Evolutionary conservation across 2,329 filamentous ascomycete species (phyloP), one percentile per base, ranked within the genome.

Genomic region (Monosporascus cannonballus): DNA sequence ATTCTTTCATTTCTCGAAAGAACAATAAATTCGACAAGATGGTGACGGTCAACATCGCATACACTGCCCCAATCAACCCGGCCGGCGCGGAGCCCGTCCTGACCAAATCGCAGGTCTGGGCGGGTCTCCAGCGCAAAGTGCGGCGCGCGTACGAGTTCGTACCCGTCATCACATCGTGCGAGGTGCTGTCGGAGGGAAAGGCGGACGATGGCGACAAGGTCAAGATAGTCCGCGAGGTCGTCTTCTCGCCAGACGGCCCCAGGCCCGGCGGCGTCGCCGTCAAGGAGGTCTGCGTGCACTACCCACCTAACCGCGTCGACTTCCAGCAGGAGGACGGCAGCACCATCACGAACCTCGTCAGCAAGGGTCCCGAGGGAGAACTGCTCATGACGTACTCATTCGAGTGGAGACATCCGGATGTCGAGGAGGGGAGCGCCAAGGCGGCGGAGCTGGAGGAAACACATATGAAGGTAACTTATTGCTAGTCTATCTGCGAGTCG

Each of bases 1-100:
- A 48, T 79, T 75, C 76, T 69, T 76, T 1, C 75, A 79, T 64
- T 69, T 78, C 2, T 62, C 50, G 36, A 38, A 45, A 46, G 49
- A 50, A 48, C 37, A 25, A 45, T 11, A 18, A 20, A 34, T 48
- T 11, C 39, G 39, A 20, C 51, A 65, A 59, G 48, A 72, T 72
- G 70, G 65, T 67, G 20, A 61, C 59, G 9, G 59, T 71, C 46
- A 67, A 67, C 59, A 50, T 67, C 41, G 64, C 65, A 45, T 71
- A 69, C 57, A 72, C 67, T 3, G 63, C 65, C 1, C 68, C 66
- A 18, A 62, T 73, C 59, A 73, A 73, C 60, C 66, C 68, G 2
- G 37, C 56, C 6, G 64, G 63, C n/a, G 59, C 56, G 14, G 45
- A 57, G 14, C 68, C 67, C 0, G 25, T 54, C 41, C 56, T 73